A percentile compares a stretch with the other conserved stretches of the same genome.
These are phyloP conservation scores for Aspergillus kassunensis DNA, from an alignment of 495 filamentous ascomycete species.

Conservation along the genomic window DNA sequence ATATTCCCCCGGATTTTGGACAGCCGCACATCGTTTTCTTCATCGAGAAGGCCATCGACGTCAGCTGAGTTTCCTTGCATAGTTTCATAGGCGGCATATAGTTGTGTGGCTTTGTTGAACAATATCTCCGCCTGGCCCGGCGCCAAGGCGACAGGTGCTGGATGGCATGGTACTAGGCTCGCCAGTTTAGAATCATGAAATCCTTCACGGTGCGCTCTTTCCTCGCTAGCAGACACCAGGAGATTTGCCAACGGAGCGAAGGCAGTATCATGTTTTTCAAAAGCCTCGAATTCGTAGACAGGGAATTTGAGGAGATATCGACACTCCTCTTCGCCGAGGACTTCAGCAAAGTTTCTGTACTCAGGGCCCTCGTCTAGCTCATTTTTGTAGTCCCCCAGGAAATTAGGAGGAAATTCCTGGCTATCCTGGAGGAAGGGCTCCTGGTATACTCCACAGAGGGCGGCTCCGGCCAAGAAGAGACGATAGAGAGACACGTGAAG, in stretches of 20 bases:
- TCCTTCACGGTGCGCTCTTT: not conserved
- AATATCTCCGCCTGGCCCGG: not conserved
- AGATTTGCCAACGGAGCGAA: not conserved
- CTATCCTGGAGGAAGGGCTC: not conserved
- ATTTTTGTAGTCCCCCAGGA: not conserved
- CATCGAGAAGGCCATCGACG: not conserved
- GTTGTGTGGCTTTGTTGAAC: not conserved
- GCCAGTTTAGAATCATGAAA: too few species aligned
- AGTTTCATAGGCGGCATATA: not conserved
- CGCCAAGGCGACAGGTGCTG: too few species aligned
- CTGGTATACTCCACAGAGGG: not conserved
- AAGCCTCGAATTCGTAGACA: not conserved
- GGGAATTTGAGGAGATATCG: not conserved
- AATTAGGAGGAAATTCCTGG: not conserved
- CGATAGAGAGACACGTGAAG: not conserved
- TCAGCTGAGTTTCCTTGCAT: not conserved
- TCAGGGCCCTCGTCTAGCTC: not conserved
- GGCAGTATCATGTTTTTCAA: not conserved
- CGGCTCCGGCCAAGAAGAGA: not conserved
- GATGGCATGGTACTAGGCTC: too few species aligned
- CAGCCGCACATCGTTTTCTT: too few species aligned
- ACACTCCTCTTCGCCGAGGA: not conserved
- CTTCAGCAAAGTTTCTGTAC: not conserved
- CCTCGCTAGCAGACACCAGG: not conserved
- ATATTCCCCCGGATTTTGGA: not conserved